phyloP scores from a whole-genome alignment of 2,329 filamentous ascomycete genomes.

The Graphiopsis chlorocephala region DNA sequence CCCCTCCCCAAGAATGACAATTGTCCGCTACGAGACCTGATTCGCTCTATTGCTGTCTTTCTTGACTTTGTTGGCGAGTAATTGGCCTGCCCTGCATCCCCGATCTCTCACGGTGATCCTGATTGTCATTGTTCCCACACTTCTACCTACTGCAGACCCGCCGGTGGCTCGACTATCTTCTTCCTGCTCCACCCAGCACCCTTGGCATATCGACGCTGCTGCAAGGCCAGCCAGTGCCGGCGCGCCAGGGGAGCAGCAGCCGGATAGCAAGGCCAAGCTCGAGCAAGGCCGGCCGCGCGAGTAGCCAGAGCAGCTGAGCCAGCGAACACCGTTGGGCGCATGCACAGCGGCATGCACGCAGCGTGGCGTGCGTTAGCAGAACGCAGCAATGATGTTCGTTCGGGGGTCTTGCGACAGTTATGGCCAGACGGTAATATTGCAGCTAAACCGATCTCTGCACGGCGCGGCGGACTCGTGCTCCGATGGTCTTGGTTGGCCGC shows the following conservation, averaged over 20 bases:
- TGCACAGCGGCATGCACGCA: constrained; percentile 1
- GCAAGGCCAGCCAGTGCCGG: constrained; percentile 2
- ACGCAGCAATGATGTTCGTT: not conserved
- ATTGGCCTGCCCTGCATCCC: not conserved
- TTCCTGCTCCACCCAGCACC: not conserved
- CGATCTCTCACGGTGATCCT: not conserved
- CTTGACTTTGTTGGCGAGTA: not conserved
- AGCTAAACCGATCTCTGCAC: not conserved
- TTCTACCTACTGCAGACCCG: no score
- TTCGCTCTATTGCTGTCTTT: not conserved
- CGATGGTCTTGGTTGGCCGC: not conserved
- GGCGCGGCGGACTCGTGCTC: not conserved
- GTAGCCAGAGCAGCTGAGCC: not conserved
- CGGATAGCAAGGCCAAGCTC: constrained; percentile 1
- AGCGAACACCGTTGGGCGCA: constrained; percentile 1
- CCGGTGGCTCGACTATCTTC: not conserved
- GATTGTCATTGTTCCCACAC: not conserved
- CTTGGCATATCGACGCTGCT: not conserved
- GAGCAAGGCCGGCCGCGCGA: not conserved
- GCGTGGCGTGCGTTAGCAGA: constrained; percentile 13
- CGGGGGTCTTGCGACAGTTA: not conserved
- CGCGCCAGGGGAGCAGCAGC: constrained; percentile 12
- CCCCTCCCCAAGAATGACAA: not conserved
- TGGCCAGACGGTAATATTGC: not conserved
- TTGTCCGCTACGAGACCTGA: not conserved